Evolutionary conservation across 208 protist species (phyloP), one percentile per base, ranked within the genome.

Genomic region (Herpetomonas tarakana): DNA sequence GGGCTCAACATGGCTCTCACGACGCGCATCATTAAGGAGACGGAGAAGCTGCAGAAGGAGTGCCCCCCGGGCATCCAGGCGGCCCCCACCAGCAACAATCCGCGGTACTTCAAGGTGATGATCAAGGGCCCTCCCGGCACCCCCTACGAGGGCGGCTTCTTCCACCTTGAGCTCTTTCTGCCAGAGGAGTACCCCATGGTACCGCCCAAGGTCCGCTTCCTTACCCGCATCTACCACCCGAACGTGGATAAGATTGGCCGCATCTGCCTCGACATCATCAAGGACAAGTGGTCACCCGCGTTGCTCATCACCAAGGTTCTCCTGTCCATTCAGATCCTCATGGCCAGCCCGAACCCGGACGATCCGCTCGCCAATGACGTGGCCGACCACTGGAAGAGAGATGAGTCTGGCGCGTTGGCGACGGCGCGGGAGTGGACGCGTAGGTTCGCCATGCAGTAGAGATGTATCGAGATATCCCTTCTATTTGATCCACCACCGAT

Each of bases 201-300:
- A 67, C 85, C 99, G 38, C 98, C 98, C 14, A 95, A 94, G 72
- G 98, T 99, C 22, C 97, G 87, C 70, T 99, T 99, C 68, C 74
- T 99, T 45, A 99, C 98, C 2, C 91, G 97, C 64, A 99, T 99
- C 76, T 99, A 99, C 65, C 99, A 99, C 79, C 99, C 99, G 12
- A 99, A 99, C 80, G 97, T 99, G 29, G 99, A 99, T 66, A 92
- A 92, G 53, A 78, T 98, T 44, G 98, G 98, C 9, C 81, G 83
- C 52, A 99, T 99, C 60, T 99, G 99, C 84, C 86, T 99, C 14
- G 99, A 99, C 71, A 99, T 99, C 78, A 96, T 99, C 47, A 98
- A 99, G 69, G 98, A 99, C 66, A 97, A 99, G 77, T 99, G 98
- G 99, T 94, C 81, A 39, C 98, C 99, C 19, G 99, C 98, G 58